A percentile compares a stretch with the other conserved stretches of the same genome.
Evolutionary conservation across 2,329 filamentous ascomycete species (phyloP).

Genomic region (Fusarium sublunatum): DNA sequence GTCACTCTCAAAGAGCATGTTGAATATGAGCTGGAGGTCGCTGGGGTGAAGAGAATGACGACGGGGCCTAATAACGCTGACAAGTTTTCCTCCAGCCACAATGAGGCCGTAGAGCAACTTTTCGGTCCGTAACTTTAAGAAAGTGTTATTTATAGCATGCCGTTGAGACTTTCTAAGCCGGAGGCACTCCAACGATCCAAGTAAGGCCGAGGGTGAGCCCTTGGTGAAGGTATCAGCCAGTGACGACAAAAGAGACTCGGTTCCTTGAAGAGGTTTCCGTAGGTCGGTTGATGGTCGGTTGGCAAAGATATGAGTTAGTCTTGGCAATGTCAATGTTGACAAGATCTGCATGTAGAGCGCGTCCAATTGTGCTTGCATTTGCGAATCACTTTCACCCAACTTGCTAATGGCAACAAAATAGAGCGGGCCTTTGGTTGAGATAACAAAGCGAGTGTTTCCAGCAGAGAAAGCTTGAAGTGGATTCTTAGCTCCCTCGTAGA

Average conservation of each 20-base stretch:
- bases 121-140: conserved; percentile 80
- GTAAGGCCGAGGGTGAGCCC: conserved; percentile 87
- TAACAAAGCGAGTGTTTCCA: conserved; percentile 85
- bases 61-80: conserved; percentile 93
- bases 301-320: conserved; percentile 86
- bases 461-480: conserved; percentile 85
- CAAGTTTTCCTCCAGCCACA: conserved; percentile 90
- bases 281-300: conserved; percentile 94
- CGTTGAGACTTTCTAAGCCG: conserved; percentile 89
- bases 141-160: conserved; percentile 84
- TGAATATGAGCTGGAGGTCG: conserved; percentile 96
- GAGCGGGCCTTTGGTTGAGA: conserved; percentile 85
- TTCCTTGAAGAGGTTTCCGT: conserved; percentile 88
- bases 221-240: conserved; percentile 94
- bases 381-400: conserved; percentile 89
- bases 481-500: conserved; percentile 86
- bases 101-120: conserved; percentile 92
- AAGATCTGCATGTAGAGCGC: conserved; percentile 98
- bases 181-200: conserved; percentile 94
- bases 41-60: conserved; percentile 96
- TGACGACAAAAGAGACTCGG: conserved; percentile 89
- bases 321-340: conserved; percentile 91
- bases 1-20: conserved; percentile 97
- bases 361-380: conserved; percentile 88
- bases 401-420: conserved; percentile 95